These are phyloP conservation scores for Penicillium sclerotigenum DNA, from an alignment of 2,329 filamentous ascomycete species.

Conservation along the genomic window DNA sequence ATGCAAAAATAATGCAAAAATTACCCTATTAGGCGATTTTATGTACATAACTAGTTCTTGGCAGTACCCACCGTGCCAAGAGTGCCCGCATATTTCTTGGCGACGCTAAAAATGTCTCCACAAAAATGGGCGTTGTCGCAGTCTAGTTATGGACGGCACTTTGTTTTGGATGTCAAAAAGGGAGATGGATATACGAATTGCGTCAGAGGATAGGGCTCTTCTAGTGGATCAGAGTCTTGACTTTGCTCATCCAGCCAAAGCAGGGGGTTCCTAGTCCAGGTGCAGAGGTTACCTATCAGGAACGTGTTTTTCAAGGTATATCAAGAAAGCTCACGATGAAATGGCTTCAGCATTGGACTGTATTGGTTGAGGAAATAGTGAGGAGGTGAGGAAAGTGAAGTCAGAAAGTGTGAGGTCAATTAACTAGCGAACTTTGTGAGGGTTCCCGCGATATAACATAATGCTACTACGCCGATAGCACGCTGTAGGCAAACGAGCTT, in stretches of 20 bases:
- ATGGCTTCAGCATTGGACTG: accelerated
- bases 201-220: neutral
- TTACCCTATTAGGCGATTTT: too few relatives aligned
- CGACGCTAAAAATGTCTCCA: too few relatives aligned
- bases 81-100: too few relatives aligned
- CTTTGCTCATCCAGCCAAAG: neutral
- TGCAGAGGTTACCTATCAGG: neutral
- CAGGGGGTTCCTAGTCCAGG: neutral
- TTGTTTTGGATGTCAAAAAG: neutral
- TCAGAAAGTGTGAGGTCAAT: neutral
- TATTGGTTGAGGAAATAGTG: neutral
- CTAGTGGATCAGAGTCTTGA: neutral
- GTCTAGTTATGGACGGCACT: too few relatives aligned
- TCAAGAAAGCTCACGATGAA: neutral
- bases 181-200: neutral
- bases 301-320: neutral
- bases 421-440: neutral
- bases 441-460: neutral
- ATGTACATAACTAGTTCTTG: too few relatives aligned
- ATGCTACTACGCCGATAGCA: accelerated
- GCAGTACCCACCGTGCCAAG: too few relatives aligned
- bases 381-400: neutral
- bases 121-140: too few relatives aligned
- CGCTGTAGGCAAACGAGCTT: neutral
- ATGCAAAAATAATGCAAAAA: too few relatives aligned